A percentile compares a stretch with the other conserved stretches of the same genome.
Conservation (phyloP, 345 rosid species). For the Linum usitatissimum region DNA sequence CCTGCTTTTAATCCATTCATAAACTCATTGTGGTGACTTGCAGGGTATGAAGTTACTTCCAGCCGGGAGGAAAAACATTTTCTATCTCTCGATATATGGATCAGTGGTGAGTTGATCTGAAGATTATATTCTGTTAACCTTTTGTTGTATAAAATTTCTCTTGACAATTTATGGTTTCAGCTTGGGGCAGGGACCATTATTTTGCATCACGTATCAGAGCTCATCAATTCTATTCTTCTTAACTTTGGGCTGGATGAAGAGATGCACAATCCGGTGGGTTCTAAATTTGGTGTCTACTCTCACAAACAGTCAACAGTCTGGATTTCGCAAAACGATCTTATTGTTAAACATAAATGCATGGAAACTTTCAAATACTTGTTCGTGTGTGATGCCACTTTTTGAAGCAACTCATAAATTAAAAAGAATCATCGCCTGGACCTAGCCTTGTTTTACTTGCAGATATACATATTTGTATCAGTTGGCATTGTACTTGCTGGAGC, state of each 20-base stretch:
- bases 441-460: constrained; percentile 33
- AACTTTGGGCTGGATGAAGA: constrained; percentile 81
- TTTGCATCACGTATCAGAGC: constrained; percentile 63
- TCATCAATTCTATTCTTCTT: constrained; percentile 64
- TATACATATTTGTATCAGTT: constrained; percentile 46
- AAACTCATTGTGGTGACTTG: neutral
- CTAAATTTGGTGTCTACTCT: constrained; percentile 2
- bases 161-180: constrained; percentile 29
- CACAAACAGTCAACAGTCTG: neutral
- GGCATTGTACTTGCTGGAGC: constrained; percentile 80
- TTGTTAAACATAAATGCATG: neutral
- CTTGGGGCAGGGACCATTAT: constrained; percentile 78
- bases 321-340: too few relatives aligned
- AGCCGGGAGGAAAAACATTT: constrained; percentile 51
- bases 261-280: constrained; percentile 83
- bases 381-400: neutral
- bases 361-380: too few relatives aligned
- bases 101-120: constrained; percentile 42
- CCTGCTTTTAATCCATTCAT: neutral
- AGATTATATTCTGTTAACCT: neutral
- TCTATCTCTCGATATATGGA: constrained; percentile 58
- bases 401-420: neutral
- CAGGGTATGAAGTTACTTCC: constrained; percentile 79
- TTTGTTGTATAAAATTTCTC: constrained; percentile 12
- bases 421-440: neutral